These are phyloP conservation scores for Rhodocollybia butyracea DNA, from an alignment of 768 basidiomycete genomes.

Conservation along the genomic window DNA sequence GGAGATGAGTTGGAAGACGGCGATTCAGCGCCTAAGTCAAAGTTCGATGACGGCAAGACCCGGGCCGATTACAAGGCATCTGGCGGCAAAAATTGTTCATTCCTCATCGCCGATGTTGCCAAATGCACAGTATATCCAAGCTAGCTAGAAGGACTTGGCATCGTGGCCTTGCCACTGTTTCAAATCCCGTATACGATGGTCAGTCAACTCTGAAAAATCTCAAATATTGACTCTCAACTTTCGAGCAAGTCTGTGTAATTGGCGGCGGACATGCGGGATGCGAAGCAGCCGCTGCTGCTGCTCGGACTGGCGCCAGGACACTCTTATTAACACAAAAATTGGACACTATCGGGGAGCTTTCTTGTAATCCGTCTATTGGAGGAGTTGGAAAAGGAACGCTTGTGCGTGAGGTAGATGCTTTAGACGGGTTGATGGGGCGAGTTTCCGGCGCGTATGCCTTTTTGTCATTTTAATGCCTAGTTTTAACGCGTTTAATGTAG, in stretches of 20 bases:
- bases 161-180: neutral
- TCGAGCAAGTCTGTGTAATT: constrained; percentile 67
- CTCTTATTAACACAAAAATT: constrained; percentile 79
- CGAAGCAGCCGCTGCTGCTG: constrained; percentile 88
- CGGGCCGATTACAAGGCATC: too few species aligned
- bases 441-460: constrained; percentile 58
- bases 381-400: constrained; percentile 91
- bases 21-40: too few species aligned
- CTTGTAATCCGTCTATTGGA: constrained; percentile 91
- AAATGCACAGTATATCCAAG: neutral
- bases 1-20: too few species aligned
- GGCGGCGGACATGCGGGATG: constrained; percentile 94
- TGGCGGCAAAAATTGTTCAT: neutral
- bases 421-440: constrained; percentile 82
- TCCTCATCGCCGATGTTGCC: neutral
- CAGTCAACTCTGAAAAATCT: neutral
- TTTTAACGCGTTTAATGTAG: constrained; percentile 33
- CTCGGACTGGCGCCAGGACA: constrained; percentile 78
- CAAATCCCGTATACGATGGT: constrained; percentile 1
- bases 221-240: neutral
- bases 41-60: too few species aligned
- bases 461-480: constrained; percentile 1
- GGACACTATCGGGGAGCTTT: constrained; percentile 78
- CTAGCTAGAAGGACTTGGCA: neutral
- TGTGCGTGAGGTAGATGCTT: constrained; percentile 87